Evolutionary conservation across 345 rosid genomes (phyloP).

Genomic region (Anastatica hierochuntica): DNA sequence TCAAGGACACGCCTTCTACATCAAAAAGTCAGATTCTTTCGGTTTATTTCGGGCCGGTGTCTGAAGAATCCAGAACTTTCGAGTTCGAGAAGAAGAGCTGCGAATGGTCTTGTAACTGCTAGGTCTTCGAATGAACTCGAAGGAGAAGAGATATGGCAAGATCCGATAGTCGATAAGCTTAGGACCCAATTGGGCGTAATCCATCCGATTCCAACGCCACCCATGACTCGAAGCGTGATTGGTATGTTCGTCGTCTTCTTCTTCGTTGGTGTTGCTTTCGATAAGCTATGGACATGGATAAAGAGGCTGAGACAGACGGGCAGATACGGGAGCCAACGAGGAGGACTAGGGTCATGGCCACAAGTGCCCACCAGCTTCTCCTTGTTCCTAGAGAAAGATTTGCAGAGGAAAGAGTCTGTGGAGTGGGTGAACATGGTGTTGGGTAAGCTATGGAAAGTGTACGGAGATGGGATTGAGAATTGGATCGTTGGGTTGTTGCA

Average conservation of each 20-base stretch:
- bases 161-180: slow-evolving; percentile 68
- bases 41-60: slow-evolving; percentile 32
- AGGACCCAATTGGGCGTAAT: slow-evolving; percentile 67
- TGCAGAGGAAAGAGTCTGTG: slow-evolving; percentile 87
- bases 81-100: slow-evolving; percentile 18
- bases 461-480: slow-evolving; percentile 61
- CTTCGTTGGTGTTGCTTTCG: slow-evolving; percentile 71
- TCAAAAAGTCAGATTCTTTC: background rate
- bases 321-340: slow-evolving; percentile 22
- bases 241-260: slow-evolving; percentile 65
- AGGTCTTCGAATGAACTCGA: slow-evolving; percentile 37
- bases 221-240: slow-evolving; percentile 39
- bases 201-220: slow-evolving; percentile 74
- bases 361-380: slow-evolving; percentile 87
- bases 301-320: slow-evolving; percentile 26
- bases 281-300: slow-evolving; percentile 66
- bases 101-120: slow-evolving; percentile 24
- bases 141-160: slow-evolving; percentile 32
- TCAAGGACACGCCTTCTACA: background rate
- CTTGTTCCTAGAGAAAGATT: slow-evolving; percentile 69
- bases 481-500: slow-evolving; percentile 74
- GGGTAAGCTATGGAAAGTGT: slow-evolving; percentile 86
- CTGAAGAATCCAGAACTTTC: slow-evolving; percentile 22
- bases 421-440: slow-evolving; percentile 97
- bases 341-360: slow-evolving; percentile 53